Evolutionary conservation across 352 stramenopile species (phyloP).

Genomic region (Phytophthora sp.): DNA sequence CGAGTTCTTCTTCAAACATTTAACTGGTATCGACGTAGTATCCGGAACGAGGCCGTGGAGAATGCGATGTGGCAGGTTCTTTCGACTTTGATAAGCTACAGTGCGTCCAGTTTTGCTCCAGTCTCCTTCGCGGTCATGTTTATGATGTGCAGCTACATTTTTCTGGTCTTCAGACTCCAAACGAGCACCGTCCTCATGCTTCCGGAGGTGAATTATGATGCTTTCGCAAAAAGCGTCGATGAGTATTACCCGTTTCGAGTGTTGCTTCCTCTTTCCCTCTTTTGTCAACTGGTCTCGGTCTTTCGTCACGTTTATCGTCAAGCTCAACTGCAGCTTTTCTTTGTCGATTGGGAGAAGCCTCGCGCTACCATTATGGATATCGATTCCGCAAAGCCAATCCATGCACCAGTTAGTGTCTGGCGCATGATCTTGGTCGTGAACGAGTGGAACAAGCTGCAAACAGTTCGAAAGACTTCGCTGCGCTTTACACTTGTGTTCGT

Average conservation of each 20-base stretch:
- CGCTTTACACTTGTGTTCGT: conserved; percentile 84
- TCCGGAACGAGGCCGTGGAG: conserved; percentile 66
- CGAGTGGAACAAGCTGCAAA: conserved; percentile 94
- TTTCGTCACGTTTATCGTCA: conserved; percentile 80
- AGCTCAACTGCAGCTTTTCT: conserved; percentile 85
- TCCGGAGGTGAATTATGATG: conserved; percentile 63
- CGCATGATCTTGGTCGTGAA: conserved; percentile 94
- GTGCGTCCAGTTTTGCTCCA: conserved; percentile 49
- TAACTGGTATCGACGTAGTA: conserved; percentile 88
- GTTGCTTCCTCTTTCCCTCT: conserved; percentile 81
- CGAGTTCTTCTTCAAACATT: conserved; percentile 80
- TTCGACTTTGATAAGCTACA: conserved; percentile 42
- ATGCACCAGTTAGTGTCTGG: conserved; percentile 90
- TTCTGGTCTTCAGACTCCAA: conserved; percentile 96
- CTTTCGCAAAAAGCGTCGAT: conserved; percentile 57
- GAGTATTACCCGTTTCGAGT: conserved; percentile 91
- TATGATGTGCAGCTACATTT: conserved; percentile 85
- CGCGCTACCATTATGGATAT: conserved; percentile 66
- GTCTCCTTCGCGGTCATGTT: conserved; percentile 72
- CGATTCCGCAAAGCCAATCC: conserved; percentile 51
- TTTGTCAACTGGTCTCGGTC: conserved; percentile 83
- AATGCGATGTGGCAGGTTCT: conserved; percentile 60
- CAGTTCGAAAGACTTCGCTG: conserved; percentile 77
- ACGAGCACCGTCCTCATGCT: conserved; percentile 89
- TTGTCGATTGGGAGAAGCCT: conserved; percentile 95